Evolutionary conservation across 805 yeast species (phyloP), one percentile per base, ranked within the genome.

Genomic region (Isabelozyma rhagii): DNA sequence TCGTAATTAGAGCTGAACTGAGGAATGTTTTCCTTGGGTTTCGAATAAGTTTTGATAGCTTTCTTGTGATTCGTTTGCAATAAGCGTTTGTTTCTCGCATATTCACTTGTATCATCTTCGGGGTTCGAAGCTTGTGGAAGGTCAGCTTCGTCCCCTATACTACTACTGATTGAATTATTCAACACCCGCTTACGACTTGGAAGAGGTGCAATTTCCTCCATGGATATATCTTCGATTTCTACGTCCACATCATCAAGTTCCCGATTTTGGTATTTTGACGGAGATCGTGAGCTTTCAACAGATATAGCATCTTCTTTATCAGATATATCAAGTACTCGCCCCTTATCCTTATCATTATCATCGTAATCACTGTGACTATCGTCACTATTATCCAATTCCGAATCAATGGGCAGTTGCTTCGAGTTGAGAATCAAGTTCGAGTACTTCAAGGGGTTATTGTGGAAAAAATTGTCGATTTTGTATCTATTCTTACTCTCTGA

Each of bases 251-350:
- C 21, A 3, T 39, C 41, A 14, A 14, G 21, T 39, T 7, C 41
- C 10, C 9, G 17, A 39, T 39, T 39, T 8, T 8, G 43, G 14
- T 10, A 14, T 41, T 18, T 15, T 4, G 43, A 41, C 8, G 43
- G 43, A 14, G 43, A 21, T 27, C 43, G 15, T 41, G 43, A 41
- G 13, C 43, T 41, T 11, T 41, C 45, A 11, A 43, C 11, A 8
- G 45, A 43, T n/a, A 43, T 43, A 31, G 45, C 45, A 31, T 43
- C 45, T 13, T 43, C 45, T 11, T 13, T 29, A 15, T 43, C 45
- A 17, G 18, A n/a, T 8, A 31, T 28, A 31, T 43, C 45, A 6
- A 43, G 14, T 1, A 8, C 15, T 11, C 27, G 9, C 8, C 11
- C 38, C 9, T 43, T 43, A n/a, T 28, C 39, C 14, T 43, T 43